A percentile compares a stretch with the other conserved stretches of the same genome.
phyloP scores from a whole-genome alignment of 495 filamentous ascomycete species.

The Tuber borchii region DNA sequence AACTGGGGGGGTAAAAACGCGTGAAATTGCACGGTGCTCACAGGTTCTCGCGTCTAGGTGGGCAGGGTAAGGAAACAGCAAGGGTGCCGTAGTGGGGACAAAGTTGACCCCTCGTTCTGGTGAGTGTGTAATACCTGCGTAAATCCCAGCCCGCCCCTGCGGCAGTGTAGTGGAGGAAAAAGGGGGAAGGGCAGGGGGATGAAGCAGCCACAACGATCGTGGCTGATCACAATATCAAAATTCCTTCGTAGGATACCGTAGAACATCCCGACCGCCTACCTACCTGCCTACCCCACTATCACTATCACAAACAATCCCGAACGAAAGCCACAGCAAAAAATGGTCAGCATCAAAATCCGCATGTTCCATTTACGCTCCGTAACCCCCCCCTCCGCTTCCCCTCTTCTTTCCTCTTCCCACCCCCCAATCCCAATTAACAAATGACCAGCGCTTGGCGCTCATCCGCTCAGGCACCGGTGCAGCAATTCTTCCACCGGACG shows the following conservation, averaged over 20 bases:
- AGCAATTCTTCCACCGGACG: conserved; percentile 66
- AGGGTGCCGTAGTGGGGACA: background rate
- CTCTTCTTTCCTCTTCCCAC: conserved; percentile 3
- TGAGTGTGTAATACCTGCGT: background rate
- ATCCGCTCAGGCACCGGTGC: conserved; percentile 74
- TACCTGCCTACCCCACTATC: too few species aligned
- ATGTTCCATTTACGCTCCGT: conserved; percentile 72
- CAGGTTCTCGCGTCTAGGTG: background rate
- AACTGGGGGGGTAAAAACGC: background rate
- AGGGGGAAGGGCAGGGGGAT: background rate
- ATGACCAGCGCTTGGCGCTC: conserved; percentile 50
- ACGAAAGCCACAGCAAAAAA: conserved; percentile 49
- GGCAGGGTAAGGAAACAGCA: background rate
- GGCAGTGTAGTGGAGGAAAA: background rate
- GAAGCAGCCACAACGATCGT: background rate
- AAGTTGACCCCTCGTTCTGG: background rate
- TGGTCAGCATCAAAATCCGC: conserved; percentile 73
- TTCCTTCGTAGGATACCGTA: background rate
- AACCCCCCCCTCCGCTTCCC: conserved; percentile 35
- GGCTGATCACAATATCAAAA: background rate
- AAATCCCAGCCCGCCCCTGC: background rate
- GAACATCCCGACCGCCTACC: background rate
- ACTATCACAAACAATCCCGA: background rate
- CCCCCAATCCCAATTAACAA: conserved; percentile 39
- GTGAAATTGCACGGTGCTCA: background rate